These are phyloP conservation scores for Phycomyces nitens DNA, from an alignment of 192 early-diverging fungal genomes.

Conservation along the genomic window DNA sequence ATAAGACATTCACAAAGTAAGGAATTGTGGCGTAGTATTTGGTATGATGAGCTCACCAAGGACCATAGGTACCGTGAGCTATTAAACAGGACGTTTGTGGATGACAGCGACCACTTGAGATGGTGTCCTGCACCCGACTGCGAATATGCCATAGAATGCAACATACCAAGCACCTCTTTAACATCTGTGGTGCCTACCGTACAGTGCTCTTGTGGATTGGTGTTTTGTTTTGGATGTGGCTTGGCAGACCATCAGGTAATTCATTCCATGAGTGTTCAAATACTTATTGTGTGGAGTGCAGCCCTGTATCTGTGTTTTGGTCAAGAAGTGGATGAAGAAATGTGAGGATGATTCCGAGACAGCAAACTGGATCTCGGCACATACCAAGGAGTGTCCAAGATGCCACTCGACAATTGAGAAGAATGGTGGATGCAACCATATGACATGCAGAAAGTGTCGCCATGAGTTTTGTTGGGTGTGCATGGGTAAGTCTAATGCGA, in stretches of 20 bases:
- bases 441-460: conserved; percentile 97
- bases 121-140: conserved; percentile 98
- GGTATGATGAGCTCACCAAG: too few relatives aligned
- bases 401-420: conserved; percentile 97
- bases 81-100: conserved; percentile 88
- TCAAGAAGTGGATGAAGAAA: conserved; percentile 70
- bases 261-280: background rate
- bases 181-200: conserved; percentile 82
- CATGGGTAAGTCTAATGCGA: conserved; percentile 56
- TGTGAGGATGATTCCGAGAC: conserved; percentile 98
- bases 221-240: conserved; percentile 94
- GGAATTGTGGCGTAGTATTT: background rate
- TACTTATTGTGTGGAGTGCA: conserved; percentile 27
- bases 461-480: conserved; percentile 99
- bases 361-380: conserved; percentile 93
- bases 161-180: conserved; percentile 65
- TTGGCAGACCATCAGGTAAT: conserved; percentile 68
- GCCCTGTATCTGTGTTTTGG: conserved; percentile 76
- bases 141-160: conserved; percentile 91
- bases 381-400: conserved; percentile 94
- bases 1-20: conserved; percentile 39
- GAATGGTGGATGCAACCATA: conserved; percentile 99
- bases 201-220: conserved; percentile 69
- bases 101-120: conserved; percentile 72
- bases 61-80: conserved; percentile 64